These are phyloP conservation scores for Papiliotrema laurentii DNA, from an alignment of 1,284 basidiomycete species.

Conservation along the genomic window DNA sequence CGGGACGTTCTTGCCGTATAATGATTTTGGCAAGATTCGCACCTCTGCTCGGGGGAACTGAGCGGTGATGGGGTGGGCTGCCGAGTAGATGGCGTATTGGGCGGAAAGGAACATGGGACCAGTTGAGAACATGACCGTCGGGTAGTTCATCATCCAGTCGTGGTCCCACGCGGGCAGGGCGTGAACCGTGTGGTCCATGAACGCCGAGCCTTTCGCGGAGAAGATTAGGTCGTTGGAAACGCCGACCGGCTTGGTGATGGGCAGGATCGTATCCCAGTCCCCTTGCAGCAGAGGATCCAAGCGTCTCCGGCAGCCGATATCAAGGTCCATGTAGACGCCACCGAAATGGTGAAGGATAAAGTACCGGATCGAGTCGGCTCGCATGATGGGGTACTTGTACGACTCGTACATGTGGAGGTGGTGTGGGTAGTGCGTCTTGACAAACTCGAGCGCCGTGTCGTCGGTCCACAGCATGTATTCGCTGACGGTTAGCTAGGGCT, in stretches of 20 bases:
- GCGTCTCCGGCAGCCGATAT: constrained; percentile 88
- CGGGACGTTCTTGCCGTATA: constrained; percentile 95
- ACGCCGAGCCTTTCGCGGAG: constrained; percentile 75
- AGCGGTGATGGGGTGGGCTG: constrained; percentile 61
- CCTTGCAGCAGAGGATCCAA: constrained; percentile 77
- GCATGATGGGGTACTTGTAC: constrained; percentile 91
- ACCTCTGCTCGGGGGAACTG: constrained; percentile 61
- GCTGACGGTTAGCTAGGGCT: constrained; percentile 9
- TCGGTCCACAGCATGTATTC: constrained; percentile 99
- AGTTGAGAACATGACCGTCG: constrained; percentile 99
- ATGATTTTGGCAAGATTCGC: constrained; percentile 83
- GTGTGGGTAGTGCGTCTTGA: constrained; percentile 81
- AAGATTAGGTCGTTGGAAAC: constrained; percentile 98
- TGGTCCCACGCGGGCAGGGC: constrained; percentile 90
- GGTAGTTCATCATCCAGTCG: constrained; percentile 89
- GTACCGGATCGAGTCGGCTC: constrained; percentile 96
- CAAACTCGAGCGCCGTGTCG: constrained; percentile 79
- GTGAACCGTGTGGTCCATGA: constrained; percentile 90
- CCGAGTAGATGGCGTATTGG: constrained; percentile 75
- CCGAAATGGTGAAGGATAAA: constrained; percentile 95
- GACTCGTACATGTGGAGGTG: constrained; percentile 88
- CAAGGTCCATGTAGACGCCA: constrained; percentile 93
- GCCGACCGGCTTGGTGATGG: constrained; percentile 89
- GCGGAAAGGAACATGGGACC: constrained; percentile 82
- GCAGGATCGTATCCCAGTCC: constrained; percentile 79